phyloP scores from a whole-genome alignment of 768 basidiomycete species.

The Lyophyllum shimeji region DNA sequence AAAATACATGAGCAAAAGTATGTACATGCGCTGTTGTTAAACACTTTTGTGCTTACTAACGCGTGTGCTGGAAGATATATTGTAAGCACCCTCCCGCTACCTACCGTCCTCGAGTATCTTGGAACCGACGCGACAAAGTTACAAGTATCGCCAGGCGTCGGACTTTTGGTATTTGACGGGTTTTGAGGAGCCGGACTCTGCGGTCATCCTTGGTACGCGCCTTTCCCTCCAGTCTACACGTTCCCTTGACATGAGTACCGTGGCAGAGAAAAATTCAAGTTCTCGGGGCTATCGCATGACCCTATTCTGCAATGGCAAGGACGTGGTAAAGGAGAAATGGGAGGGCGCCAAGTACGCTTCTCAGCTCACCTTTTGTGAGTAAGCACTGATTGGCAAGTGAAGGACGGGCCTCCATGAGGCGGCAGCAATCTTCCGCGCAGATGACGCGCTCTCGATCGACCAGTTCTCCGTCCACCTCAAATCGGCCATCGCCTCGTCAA shows the following conservation, averaged over 20 bases:
- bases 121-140: slow-evolving; percentile 47
- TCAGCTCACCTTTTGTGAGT: neutral
- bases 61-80: slow-evolving; percentile 53
- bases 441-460: slow-evolving; percentile 63
- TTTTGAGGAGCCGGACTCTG: slow-evolving; percentile 91
- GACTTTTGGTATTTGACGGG: slow-evolving; percentile 97
- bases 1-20: slow-evolving; percentile 85
- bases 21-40: slow-evolving; percentile 28
- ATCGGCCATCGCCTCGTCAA: slow-evolving; percentile 46
- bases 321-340: slow-evolving; percentile 84
- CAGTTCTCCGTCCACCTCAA: slow-evolving; percentile 59
- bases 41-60: slow-evolving; percentile 8
- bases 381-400: neutral
- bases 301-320: slow-evolving; percentile 76
- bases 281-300: slow-evolving; percentile 84
- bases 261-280: slow-evolving; percentile 65
- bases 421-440: slow-evolving; percentile 70
- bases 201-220: slow-evolving; percentile 72
- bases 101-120: neutral
- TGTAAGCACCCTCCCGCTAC: slow-evolving; percentile 49
- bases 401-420: slow-evolving; percentile 71
- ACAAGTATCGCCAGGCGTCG: slow-evolving; percentile 91
- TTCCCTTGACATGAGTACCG: slow-evolving; percentile 5
- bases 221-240: neutral
- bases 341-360: slow-evolving; percentile 71